Percentiles rank a stretch among this genome's conserved stretches.
Conservation (phyloP, 2,329 filamentous ascomycete genomes). For the Pseudogymnoascus sp. region DNA sequence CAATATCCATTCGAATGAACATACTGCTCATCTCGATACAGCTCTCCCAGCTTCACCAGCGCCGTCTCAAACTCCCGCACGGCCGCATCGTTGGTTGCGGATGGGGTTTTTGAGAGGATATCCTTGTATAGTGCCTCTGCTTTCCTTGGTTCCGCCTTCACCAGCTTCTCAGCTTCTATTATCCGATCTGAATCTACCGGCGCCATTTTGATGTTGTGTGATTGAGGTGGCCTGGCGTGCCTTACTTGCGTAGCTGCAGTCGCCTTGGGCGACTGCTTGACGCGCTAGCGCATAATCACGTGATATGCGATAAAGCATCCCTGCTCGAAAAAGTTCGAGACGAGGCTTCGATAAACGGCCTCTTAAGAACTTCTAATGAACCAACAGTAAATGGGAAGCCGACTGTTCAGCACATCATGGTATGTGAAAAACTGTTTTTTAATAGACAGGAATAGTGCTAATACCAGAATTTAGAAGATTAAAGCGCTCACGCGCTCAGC, state of each 20-base stretch:
- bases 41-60: conserved; percentile 78
- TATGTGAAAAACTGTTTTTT: conserved; percentile 11
- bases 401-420: conserved; percentile 22
- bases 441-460: neutral
- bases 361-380: neutral
- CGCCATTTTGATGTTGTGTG: conserved; percentile 38
- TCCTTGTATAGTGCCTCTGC: conserved; percentile 85
- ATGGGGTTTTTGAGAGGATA: conserved; percentile 76
- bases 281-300: conserved; percentile 6
- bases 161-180: conserved; percentile 80
- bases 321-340: conserved; percentile 11
- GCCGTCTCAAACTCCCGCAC: conserved; percentile 88
- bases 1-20: conserved; percentile 26
- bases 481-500: conserved; percentile 60
- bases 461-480: conserved; percentile 39
- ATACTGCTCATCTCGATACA: conserved; percentile 83
- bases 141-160: conserved; percentile 71
- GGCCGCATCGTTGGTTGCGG: conserved; percentile 73
- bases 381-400: conserved; percentile 9
- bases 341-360: conserved; percentile 1
- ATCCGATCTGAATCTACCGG: conserved; percentile 57
- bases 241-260: conserved; percentile 12
- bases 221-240: conserved; percentile 15
- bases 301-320: conserved; percentile 3
- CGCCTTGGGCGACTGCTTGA: conserved; percentile 9